A percentile compares a stretch with the other conserved stretches of the same genome.
Conservation (phyloP, 1,139 yeast species). For the Casaregolazyma suthepensis region DNA sequence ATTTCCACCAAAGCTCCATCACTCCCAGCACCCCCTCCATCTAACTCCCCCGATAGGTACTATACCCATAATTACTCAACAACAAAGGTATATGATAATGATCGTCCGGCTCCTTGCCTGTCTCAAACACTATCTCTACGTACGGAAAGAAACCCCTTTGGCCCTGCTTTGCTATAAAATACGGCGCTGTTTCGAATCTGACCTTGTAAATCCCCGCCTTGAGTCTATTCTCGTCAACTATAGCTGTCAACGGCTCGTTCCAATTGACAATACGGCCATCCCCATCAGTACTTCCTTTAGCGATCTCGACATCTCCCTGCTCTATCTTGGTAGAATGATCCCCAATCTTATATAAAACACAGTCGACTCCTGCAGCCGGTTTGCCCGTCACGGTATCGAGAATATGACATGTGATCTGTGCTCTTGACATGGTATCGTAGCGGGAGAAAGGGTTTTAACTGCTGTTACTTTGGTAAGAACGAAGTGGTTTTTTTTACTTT, state of each 20-base stretch:
- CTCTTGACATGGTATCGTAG: conserved; percentile 10
- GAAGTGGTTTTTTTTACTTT: no score
- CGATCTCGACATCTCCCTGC: conserved; percentile 32
- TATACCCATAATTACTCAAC: conserved; percentile 75
- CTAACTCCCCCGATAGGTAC: conserved; percentile 80
- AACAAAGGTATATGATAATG: conserved; percentile 87
- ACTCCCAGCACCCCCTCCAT: no score
- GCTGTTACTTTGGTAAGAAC: no score
- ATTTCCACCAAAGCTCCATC: no score
- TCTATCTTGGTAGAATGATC: no score
- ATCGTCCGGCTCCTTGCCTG: conserved; percentile 58
- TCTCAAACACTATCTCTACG: conserved; percentile 68
- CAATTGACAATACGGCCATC: conserved; percentile 77
- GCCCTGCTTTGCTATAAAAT: conserved; percentile 40
- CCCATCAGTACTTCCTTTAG: conserved; percentile 57
- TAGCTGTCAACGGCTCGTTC: conserved; percentile 35
- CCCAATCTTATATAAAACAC: conserved; percentile 28
- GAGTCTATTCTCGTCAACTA: conserved; percentile 34
- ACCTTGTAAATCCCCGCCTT: conserved; percentile 62
- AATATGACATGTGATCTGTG: conserved; percentile 69
- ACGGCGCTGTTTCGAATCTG: conserved; percentile 65
- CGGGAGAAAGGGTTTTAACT: no score
- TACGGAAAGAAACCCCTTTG: conserved; percentile 62
- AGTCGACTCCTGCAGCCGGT: conserved; percentile 62
- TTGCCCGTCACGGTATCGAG: conserved; percentile 77